phyloP scores from a whole-genome alignment of 345 rosid genomes.

The Eucalyptus paniculata region DNA sequence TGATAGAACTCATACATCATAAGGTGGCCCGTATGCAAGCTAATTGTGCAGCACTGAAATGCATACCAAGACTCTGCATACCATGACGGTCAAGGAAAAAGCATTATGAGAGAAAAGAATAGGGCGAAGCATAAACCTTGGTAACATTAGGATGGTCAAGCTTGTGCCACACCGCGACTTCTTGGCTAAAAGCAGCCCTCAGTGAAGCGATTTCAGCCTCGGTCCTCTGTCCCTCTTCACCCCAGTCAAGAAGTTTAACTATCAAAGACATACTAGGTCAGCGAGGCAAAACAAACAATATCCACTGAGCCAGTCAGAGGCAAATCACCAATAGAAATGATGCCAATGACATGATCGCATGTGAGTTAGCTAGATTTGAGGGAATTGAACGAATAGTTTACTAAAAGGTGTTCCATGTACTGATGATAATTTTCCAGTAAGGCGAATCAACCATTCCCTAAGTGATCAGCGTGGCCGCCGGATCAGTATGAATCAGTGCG shows the following conservation, averaged over 20 bases:
- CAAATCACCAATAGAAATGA: not conserved
- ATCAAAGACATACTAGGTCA: not conserved
- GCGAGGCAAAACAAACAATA: not conserved
- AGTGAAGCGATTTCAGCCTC: slow-evolving; percentile 79
- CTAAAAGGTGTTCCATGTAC: not conserved
- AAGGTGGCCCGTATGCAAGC: not conserved
- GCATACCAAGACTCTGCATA: not conserved
- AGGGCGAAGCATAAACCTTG: slow-evolving; percentile 30
- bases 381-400: not conserved
- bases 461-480: not conserved
- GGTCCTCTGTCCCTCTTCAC: slow-evolving; percentile 95
- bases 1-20: not conserved
- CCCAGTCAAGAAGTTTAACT: slow-evolving; percentile 99
- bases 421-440: not conserved
- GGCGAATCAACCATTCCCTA: not conserved
- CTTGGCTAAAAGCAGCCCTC: slow-evolving; percentile 83
- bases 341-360: not conserved
- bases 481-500: not conserved
- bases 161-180: slow-evolving; percentile 98
- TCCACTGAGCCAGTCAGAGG: not conserved
- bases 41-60: not conserved
- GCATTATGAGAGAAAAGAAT: not conserved
- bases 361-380: not conserved
- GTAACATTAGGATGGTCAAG: slow-evolving; percentile 98
- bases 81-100: not conserved